phyloP scores from a whole-genome alignment of 2,329 filamentous ascomycete species.

The Capronia epimyces region DNA sequence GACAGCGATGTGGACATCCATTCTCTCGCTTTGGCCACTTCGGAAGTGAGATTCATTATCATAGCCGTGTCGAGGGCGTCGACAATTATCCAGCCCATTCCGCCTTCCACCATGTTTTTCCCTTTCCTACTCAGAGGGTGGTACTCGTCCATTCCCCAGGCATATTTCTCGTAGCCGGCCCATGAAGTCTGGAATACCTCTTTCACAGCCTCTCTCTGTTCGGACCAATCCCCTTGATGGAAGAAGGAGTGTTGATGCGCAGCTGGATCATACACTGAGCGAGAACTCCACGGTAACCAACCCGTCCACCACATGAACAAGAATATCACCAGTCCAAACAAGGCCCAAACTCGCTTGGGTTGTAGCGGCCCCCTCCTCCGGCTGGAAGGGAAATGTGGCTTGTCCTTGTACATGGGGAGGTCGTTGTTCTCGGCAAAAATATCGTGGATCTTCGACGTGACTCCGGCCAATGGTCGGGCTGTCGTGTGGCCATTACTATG shows the following conservation, averaged over 20 bases:
- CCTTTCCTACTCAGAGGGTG: constrained; percentile 75
- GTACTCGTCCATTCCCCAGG: constrained; percentile 92
- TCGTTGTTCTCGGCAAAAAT: constrained; percentile 60
- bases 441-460: constrained; percentile 58
- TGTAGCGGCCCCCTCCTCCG: constrained; percentile 57
- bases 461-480: constrained; percentile 38
- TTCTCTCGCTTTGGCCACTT: constrained; percentile 75
- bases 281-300: constrained; percentile 40
- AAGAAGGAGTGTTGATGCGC: constrained; percentile 16
- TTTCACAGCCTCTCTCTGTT: constrained; percentile 72
- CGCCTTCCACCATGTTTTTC: constrained; percentile 76
- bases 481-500: constrained; percentile 39
- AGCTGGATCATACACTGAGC: constrained; percentile 13
- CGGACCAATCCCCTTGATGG: constrained; percentile 60
- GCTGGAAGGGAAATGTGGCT: constrained; percentile 65
- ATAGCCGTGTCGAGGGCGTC: constrained; percentile 96
- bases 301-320: constrained; percentile 65
- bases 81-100: constrained; percentile 96
- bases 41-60: constrained; percentile 90
- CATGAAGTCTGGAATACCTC: constrained; percentile 89
- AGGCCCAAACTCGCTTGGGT: constrained; percentile 56
- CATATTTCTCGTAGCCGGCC: constrained; percentile 86
- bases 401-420: constrained; percentile 98
- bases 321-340: constrained; percentile 52
- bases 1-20: constrained; percentile 78